phyloP scores from a whole-genome alignment of 192 early-diverging fungal species.

The Entomortierella beljakovae region DNA sequence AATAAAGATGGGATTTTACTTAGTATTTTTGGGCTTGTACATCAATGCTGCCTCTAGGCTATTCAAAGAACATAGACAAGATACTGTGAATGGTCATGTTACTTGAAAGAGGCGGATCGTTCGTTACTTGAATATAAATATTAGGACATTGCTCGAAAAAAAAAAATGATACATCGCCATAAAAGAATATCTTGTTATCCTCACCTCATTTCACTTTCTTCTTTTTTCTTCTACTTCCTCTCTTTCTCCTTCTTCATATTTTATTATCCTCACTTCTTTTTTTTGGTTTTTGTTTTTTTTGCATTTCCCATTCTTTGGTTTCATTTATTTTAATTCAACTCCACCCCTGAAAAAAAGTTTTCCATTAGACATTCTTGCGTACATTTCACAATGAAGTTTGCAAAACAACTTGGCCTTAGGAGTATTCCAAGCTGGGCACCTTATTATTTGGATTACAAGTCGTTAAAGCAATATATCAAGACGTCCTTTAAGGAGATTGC shows the following conservation, averaged over 20 bases:
- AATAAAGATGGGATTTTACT: no score
- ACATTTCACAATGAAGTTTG: slow-evolving; percentile 62
- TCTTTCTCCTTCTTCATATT: slow-evolving; percentile 6
- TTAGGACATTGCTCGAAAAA: no score
- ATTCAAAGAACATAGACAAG: no score
- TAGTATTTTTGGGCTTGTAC: no score
- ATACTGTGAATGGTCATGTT: no score
- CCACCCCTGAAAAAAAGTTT: no score
- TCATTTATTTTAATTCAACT: not conserved
- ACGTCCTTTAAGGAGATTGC: slow-evolving; percentile 39
- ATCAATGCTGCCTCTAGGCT: no score
- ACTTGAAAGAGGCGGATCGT: no score
- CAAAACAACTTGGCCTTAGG: slow-evolving; percentile 65
- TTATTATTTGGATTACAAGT: slow-evolving; percentile 66
- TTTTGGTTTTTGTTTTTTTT: not conserved
- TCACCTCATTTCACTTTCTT: not conserved
- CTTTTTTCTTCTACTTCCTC: not conserved
- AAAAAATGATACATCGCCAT: no score
- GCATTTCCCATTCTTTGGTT: not conserved
- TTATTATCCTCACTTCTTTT: not conserved
- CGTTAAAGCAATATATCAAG: slow-evolving; percentile 62
- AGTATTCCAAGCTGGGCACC: slow-evolving; percentile 63
- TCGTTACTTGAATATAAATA: no score
- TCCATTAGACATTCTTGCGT: no score
- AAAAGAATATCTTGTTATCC: no score